Evolutionary conservation across 257 asterid species (phyloP).

Genomic region (Haberlea rhodopensis): DNA sequence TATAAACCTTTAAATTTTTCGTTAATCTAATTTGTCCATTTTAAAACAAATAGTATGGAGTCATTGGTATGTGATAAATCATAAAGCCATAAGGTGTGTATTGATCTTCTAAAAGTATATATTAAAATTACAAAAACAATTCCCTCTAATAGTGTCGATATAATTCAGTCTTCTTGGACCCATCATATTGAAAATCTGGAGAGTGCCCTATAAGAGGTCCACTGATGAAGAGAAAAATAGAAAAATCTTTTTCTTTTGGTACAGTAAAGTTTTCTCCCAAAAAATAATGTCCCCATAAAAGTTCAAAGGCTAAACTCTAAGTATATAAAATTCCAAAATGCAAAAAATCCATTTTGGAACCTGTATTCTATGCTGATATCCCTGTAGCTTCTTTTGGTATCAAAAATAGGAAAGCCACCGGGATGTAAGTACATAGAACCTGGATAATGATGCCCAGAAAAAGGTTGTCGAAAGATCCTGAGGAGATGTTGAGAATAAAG

Average conservation of each 20-base stretch:
- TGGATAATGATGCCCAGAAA: conserved; percentile 58
- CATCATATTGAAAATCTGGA: neutral
- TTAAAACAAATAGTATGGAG: no score
- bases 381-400: conserved; percentile 92
- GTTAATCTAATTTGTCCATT: no score
- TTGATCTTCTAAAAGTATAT: neutral
- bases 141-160: neutral
- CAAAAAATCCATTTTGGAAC: neutral
- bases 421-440: conserved; percentile 63
- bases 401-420: conserved; percentile 60
- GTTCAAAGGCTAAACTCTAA: neutral
- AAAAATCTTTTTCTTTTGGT: neutral
- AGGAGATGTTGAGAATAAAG: conserved; percentile 71
- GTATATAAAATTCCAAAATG: neutral
- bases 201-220: no score
- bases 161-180: neutral
- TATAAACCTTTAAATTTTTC: no score
- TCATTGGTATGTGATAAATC: no score
- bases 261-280: neutral
- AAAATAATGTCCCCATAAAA: neutral
- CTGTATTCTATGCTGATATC: conserved; percentile 55
- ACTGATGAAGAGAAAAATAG: neutral
- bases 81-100: no score
- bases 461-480: conserved; percentile 81
- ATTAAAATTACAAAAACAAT: no score